Evolutionary conservation across 352 stramenopile species (phyloP).

Genomic region (Globisporangium okanoganense): DNA sequence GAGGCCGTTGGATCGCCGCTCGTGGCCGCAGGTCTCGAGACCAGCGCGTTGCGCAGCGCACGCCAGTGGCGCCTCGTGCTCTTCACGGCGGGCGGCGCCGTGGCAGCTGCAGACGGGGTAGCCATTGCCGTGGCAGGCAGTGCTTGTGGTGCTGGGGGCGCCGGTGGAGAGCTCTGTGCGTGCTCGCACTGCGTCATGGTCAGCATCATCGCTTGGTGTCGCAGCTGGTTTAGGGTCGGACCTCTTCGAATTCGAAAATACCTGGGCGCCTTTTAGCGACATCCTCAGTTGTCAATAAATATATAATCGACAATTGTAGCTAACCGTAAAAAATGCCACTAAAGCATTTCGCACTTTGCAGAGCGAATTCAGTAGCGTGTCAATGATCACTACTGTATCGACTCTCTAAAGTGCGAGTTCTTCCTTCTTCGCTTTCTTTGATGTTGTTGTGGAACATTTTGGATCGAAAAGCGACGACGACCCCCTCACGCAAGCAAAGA

Average conservation of each 20-base stretch:
- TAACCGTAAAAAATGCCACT: neutral
- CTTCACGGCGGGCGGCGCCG: conserved; percentile 5
- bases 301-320: no score
- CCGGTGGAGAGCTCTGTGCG: conserved; percentile 7
- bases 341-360: neutral
- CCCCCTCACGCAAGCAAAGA: conserved; percentile 22
- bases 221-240: no score
- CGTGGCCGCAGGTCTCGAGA: conserved; percentile 26
- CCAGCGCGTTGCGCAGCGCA: conserved; percentile 58
- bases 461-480: conserved; percentile 11
- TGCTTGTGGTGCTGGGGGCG: neutral
- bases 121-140: neutral
- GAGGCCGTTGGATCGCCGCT: conserved; percentile 42
- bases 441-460: conserved; percentile 1
- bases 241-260: conserved; percentile 10
- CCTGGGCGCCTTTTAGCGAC: neutral
- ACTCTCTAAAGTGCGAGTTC: neutral
- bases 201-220: neutral
- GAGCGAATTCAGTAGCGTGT: neutral
- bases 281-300: neutral
- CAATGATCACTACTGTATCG: neutral
- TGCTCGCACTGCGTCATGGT: conserved; percentile 11
- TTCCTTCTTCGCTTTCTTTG: neutral
- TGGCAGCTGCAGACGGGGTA: neutral
- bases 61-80: conserved; percentile 65